Evolutionary conservation across 2,329 filamentous ascomycete genomes (phyloP).

Genomic region (Diaporthe citriasiana): DNA sequence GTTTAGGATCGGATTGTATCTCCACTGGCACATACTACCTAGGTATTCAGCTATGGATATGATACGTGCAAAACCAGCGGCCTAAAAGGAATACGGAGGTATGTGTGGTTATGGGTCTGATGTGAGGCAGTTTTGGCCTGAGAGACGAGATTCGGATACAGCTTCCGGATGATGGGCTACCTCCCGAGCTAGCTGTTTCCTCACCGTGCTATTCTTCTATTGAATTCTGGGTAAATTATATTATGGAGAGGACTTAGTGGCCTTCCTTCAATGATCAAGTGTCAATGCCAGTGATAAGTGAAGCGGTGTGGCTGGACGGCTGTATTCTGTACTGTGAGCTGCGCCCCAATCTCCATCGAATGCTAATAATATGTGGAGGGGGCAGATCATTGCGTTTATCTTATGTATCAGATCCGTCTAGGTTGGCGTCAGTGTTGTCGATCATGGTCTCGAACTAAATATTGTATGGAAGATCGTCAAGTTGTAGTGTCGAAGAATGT

Average conservation of each 20-base stretch:
- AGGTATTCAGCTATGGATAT: neutral
- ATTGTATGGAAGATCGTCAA: slow-evolving; percentile 16
- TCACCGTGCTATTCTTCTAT: neutral
- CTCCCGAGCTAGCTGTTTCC: neutral
- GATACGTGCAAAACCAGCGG: neutral
- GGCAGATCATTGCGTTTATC: slow-evolving; percentile 26
- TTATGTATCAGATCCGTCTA: slow-evolving; percentile 17
- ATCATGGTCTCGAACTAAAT: slow-evolving; percentile 32
- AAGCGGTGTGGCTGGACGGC: neutral
- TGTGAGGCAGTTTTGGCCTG: neutral
- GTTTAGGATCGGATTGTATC: neutral
- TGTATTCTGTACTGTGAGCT: neutral
- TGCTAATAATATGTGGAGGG: neutral
- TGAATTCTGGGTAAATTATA: neutral
- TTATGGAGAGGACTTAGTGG: neutral
- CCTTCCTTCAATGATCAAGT: neutral
- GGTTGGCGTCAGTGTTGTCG: slow-evolving; percentile 16
- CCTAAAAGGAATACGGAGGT: neutral
- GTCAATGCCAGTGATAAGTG: neutral
- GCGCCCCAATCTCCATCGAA: neutral
- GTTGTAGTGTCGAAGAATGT: slow-evolving; percentile 9
- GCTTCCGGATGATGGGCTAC: neutral
- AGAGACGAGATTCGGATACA: neutral
- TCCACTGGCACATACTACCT: neutral
- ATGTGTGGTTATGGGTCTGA: neutral